phyloP scores from a whole-genome alignment of 805 yeast genomes.

The Candida odintsovae region DNA sequence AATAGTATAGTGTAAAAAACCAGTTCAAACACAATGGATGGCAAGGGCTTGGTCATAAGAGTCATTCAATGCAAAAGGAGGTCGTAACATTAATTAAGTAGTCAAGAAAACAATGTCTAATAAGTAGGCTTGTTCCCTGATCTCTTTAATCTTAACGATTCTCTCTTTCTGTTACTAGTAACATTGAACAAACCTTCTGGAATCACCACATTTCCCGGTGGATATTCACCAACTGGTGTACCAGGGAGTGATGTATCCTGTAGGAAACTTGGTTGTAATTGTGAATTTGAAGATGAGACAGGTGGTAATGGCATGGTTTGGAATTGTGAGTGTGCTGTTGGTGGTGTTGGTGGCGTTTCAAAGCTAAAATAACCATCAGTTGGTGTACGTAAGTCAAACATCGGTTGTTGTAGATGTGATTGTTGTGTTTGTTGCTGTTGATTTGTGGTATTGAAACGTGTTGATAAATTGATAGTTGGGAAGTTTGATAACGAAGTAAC shows the following conservation, averaged over 20 bases:
- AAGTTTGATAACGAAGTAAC: conserved; percentile 13
- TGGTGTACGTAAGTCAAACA: conserved; percentile 16
- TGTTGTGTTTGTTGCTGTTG: conserved; percentile 4
- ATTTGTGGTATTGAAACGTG: conserved; percentile 11
- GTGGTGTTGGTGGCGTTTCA: conserved; percentile 16
- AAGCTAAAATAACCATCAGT: conserved; percentile 22
- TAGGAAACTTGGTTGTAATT: conserved; percentile 18
- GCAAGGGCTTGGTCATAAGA: background rate
- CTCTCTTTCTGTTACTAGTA: conserved; percentile 47
- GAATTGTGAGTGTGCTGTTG: background rate
- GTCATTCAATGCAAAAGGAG: background rate
- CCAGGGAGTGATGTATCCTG: conserved; percentile 7
- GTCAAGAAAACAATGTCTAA: background rate
- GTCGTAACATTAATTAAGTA: background rate
- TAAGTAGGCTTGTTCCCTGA: conserved; percentile 16
- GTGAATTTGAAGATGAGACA: background rate
- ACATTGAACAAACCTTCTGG: conserved; percentile 31
- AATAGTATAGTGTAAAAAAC: too few species aligned
- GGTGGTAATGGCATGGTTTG: background rate
- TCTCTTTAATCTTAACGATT: conserved; percentile 44
- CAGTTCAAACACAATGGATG: too few species aligned
- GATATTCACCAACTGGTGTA: conserved; percentile 1
- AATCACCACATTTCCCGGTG: conserved; percentile 8
- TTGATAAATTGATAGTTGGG: conserved; percentile 18
- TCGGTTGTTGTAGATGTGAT: conserved; percentile 4